phyloP scores from a whole-genome alignment of 495 filamentous ascomycete species.

The Penicillium fimorum region DNA sequence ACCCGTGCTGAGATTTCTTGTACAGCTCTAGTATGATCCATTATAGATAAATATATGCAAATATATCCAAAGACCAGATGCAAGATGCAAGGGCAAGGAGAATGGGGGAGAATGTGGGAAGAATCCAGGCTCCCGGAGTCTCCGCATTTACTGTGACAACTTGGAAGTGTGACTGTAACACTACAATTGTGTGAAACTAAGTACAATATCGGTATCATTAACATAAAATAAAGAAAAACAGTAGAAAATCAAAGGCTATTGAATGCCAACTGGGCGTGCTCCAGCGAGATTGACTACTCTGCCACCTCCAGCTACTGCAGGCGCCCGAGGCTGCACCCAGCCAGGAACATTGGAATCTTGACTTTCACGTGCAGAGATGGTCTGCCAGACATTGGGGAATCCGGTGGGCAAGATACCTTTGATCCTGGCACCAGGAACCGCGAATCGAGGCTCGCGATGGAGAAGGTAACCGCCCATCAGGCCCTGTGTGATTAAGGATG shows the following conservation, averaged over 20 bases:
- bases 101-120: not conserved
- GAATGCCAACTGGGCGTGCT: conserved; percentile 51
- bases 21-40: conserved; percentile 14
- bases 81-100: conserved; percentile 12
- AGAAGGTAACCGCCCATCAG: conserved; percentile 87
- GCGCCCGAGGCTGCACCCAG: conserved; percentile 49
- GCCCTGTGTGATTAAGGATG: conserved; percentile 75
- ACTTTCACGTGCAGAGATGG: conserved; percentile 46
- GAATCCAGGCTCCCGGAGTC: not conserved
- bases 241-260: conserved; percentile 14
- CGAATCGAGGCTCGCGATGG: conserved; percentile 70
- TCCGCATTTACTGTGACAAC: not conserved
- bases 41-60: not conserved
- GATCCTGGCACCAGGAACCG: conserved; percentile 74
- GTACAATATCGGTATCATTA: conserved; percentile 7
- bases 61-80: conserved; percentile 2
- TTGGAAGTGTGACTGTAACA: too few relatives aligned
- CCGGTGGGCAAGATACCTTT: conserved; percentile 59
- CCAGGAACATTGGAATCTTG: conserved; percentile 50
- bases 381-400: conserved; percentile 61
- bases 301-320: conserved; percentile 32
- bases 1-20: conserved; percentile 34
- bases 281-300: conserved; percentile 55
- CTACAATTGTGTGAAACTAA: not conserved
- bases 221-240: not conserved